Evolutionary conservation across 2,329 filamentous ascomycete genomes (phyloP), one percentile per base, ranked within the genome.

Genomic region (Xylaria polymorpha): DNA sequence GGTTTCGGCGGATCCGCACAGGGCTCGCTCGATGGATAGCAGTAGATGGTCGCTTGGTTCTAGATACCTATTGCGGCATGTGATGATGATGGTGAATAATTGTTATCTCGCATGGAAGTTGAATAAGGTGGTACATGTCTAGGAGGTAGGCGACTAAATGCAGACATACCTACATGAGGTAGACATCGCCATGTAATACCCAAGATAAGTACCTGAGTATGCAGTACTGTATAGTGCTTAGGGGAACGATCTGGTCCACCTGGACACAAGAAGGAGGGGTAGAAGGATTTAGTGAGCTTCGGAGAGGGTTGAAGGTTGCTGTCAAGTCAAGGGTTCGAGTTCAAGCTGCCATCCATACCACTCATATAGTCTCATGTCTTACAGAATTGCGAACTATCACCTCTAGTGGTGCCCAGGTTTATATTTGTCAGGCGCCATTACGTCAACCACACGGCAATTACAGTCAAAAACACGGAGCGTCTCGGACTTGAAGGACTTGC

Each of bases 1-100:
- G 25, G 50, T 25, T 15, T 32, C 29, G 56, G 53, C 57, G 65
- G 60, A 60, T 53, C 64, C 25, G 29, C 60, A 58, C 59, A 67
- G 56, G 65, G 65, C 60, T 64, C 59, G 53, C 65, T 58, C 43
- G 51, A 51, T 32, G 18, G 25, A 22, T 51, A 25, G 48, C 20
- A 15, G 43, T 32, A 29, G 25, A 22, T 51, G 25, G 48, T 51
- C 14, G 29, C 25, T 29, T 37, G 4, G 2, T 37, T 6, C 15
- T 55, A 55, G 35, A 43, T 9, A 29, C 20, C 12, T 29, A 50
- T 50, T 12, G 22, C 46, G 46, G 29, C 29, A 37, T 46, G 41
- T 39, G n/a, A 60, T 58, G 51, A 12, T 43, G 41, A 53, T 35
- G 48, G 48, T 29, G 25, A 32, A 32, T 50, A 44, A 20, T 20